A percentile compares a stretch with the other conserved stretches of the same genome.
These are phyloP conservation scores for Mycoemilia scoparia DNA, from an alignment of 192 early-diverging fungal genomes.

Conservation along the genomic window DNA sequence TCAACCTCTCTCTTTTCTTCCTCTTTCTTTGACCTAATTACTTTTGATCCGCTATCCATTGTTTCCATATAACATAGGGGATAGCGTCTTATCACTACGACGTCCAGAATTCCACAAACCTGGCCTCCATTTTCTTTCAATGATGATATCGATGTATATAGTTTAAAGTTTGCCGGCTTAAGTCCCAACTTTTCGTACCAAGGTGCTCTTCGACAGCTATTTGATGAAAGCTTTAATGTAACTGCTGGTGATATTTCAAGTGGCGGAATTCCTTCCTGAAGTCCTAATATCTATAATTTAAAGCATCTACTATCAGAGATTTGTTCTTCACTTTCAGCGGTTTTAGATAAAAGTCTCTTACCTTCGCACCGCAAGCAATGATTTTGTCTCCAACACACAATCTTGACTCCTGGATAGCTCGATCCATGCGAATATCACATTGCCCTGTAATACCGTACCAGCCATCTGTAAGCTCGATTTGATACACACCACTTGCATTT, in stretches of 20 bases:
- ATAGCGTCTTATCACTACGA: constrained; percentile 17
- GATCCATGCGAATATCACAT: constrained; percentile 7
- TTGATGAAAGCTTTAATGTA: constrained; percentile 7
- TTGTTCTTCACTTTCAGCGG: too few relatives aligned
- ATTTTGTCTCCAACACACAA: constrained; percentile 20
- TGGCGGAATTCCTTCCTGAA: constrained; percentile 9
- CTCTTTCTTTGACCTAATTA: constrained; percentile 12
- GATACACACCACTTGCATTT: not conserved
- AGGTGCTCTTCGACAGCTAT: constrained; percentile 13
- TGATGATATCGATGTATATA: constrained; percentile 13
- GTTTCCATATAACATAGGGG: constrained; percentile 16
- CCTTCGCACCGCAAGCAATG: too few relatives aligned
- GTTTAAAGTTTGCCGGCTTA: not conserved
- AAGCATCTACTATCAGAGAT: too few relatives aligned
- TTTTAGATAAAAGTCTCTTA: too few relatives aligned
- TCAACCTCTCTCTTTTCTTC: too few relatives aligned
- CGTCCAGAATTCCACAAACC: constrained; percentile 16
- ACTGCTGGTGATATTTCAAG: constrained; percentile 4
- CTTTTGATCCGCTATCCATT: constrained; percentile 3
- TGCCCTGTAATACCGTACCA: constrained; percentile 14
- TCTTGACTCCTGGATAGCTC: constrained; percentile 4
- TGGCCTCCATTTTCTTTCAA: constrained; percentile 9
- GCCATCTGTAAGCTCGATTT: constrained; percentile 18
- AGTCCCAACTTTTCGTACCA: constrained; percentile 21
- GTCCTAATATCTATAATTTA: constrained; percentile 5